Evolutionary conservation across 768 basidiomycete genomes (phyloP).

Genomic region (Rossbeevera mucosa): DNA sequence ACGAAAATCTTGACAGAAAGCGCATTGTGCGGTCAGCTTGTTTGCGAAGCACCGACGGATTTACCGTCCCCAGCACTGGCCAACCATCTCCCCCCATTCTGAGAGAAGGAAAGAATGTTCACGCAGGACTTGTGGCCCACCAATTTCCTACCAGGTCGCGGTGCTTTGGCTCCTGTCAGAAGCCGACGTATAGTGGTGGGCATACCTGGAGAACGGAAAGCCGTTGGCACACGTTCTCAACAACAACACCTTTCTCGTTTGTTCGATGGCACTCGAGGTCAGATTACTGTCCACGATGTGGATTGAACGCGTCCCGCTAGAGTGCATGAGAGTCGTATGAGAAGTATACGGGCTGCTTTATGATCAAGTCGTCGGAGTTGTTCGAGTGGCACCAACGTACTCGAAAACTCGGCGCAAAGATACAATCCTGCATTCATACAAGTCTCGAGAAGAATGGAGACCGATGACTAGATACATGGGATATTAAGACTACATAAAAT

Average conservation of each 20-base stretch:
- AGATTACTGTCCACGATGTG: slow-evolving; percentile 17
- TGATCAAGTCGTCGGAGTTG: slow-evolving; percentile 2
- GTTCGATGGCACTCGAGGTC: slow-evolving; percentile 23
- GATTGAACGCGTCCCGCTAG: slow-evolving; percentile 10
- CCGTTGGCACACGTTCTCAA: slow-evolving; percentile 21
- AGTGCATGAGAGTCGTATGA: slow-evolving; percentile 11
- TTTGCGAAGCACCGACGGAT: slow-evolving; percentile 16
- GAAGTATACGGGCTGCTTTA: neutral
- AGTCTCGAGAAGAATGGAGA: slow-evolving; percentile 4
- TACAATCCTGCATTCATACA: slow-evolving; percentile 22
- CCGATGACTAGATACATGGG: slow-evolving; percentile 24
- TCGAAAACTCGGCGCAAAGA: neutral
- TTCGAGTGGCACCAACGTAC: neutral
- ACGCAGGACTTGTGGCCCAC: slow-evolving; percentile 57
- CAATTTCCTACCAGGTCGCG: slow-evolving; percentile 26
- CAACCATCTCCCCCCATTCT: slow-evolving; percentile 55
- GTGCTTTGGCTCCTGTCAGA: slow-evolving; percentile 3
- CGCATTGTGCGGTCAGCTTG: slow-evolving; percentile 11
- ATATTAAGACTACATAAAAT: slow-evolving; percentile 33
- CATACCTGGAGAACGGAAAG: slow-evolving; percentile 35
- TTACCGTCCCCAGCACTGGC: slow-evolving; percentile 70
- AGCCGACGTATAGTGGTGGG: neutral
- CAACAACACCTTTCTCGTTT: slow-evolving; percentile 16
- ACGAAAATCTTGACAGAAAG: slow-evolving; percentile 40
- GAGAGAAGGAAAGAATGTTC: slow-evolving; percentile 59